Percentiles rank a stretch among this genome's conserved stretches.
Conservation (phyloP, 768 basidiomycete genomes). For the Paxillus ammoniavirescens region DNA sequence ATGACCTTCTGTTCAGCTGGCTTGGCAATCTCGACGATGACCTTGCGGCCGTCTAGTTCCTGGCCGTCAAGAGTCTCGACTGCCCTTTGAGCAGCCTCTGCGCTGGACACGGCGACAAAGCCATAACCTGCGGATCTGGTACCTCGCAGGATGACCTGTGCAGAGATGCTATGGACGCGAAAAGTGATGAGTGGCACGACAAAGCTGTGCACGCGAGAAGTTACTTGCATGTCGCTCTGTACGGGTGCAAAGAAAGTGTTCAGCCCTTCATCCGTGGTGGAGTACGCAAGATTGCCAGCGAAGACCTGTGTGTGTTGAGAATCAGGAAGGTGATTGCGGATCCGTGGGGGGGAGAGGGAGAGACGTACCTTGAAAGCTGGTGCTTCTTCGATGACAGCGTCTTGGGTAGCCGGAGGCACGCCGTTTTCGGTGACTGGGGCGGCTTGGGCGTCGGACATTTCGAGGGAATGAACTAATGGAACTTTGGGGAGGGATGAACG, state of each 20-base stretch:
- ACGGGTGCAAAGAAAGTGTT: conserved; percentile 91
- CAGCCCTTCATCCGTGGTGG: conserved; percentile 92
- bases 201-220: not conserved
- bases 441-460: conserved; percentile 91
- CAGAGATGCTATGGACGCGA: conserved; percentile 57
- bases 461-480: conserved; percentile 57
- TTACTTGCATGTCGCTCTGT: conserved; percentile 80
- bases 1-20: conserved; percentile 82
- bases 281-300: conserved; percentile 93
- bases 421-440: conserved; percentile 80
- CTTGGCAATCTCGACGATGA: conserved; percentile 93
- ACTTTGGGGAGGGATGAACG: conserved; percentile 55
- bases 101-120: conserved; percentile 80
- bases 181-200: conserved; percentile 6
- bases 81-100: conserved; percentile 83
- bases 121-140: conserved; percentile 88
- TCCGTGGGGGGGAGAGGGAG: conserved; percentile 10
- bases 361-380: conserved; percentile 73
- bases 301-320: conserved; percentile 61
- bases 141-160: conserved; percentile 84
- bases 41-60: conserved; percentile 84
- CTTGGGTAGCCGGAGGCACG: conserved; percentile 78
- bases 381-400: conserved; percentile 61
- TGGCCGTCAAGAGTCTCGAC: conserved; percentile 83
- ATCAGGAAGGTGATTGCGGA: conserved; percentile 15